Evolutionary conservation across 1,284 basidiomycete genomes (phyloP).

Genomic region (Apiotrichum laibachii): DNA sequence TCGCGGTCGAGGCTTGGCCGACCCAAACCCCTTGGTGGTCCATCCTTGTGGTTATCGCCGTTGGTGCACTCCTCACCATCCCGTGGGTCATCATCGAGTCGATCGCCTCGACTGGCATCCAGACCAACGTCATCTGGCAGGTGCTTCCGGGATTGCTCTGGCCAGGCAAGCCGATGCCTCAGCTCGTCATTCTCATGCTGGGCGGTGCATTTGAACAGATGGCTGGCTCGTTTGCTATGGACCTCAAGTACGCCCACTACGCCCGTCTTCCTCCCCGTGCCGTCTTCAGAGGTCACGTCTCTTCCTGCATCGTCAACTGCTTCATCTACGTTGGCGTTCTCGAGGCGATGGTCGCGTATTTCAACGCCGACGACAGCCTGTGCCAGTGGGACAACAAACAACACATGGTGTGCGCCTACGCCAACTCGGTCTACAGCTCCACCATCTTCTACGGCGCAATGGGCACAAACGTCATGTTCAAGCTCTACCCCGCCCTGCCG

Average conservation of each 20-base stretch:
- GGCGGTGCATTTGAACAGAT: conserved; percentile 30
- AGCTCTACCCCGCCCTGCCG: conserved; percentile 18
- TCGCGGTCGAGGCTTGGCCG: conserved; percentile 5
- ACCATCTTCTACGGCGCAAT: conserved; percentile 17
- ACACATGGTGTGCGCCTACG: conserved; percentile 13
- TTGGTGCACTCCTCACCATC: conserved; percentile 7
- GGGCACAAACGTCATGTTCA: conserved; percentile 14
- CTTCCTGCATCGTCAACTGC: conserved; percentile 52
- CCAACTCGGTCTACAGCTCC: conserved; percentile 5
- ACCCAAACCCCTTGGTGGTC: conserved; percentile 17
- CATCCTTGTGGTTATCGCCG: conserved; percentile 9
- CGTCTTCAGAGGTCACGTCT: conserved; percentile 67
- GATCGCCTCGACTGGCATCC: conserved; percentile 9
- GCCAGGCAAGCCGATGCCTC: conserved; percentile 9
- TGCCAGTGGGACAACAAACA: conserved; percentile 3
- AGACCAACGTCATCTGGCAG: conserved; percentile 4
- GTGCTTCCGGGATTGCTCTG: conserved; percentile 11
- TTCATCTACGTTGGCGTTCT: conserved; percentile 11
- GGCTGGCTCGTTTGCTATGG: conserved; percentile 53
- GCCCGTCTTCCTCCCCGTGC: conserved; percentile 34
- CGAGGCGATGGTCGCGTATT: conserved; percentile 11
- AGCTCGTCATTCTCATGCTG: conserved; percentile 11
- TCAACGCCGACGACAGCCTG: conserved; percentile 7
- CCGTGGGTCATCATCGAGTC: conserved; percentile 7
- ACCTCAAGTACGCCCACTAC: conserved; percentile 59